Percentiles rank a stretch among this genome's conserved stretches.
Conservation (phyloP, 345 rosid genomes). For the Xanthoceras sorbifolium region DNA sequence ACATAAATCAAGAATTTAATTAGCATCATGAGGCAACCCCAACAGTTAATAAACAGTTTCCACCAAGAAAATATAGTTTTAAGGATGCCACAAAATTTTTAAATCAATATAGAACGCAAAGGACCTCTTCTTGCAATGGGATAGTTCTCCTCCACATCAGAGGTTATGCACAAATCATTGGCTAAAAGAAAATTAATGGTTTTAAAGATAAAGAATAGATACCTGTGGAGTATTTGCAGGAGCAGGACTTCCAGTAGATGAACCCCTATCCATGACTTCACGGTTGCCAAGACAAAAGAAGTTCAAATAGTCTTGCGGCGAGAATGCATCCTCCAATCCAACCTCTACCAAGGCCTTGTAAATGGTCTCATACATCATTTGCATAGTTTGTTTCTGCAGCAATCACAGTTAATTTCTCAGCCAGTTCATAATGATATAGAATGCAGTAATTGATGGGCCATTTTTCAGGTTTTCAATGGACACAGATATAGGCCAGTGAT, state of each 20-base stretch:
- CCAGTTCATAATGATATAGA: conserved; percentile 5
- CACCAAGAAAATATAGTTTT: neutral
- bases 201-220: conserved; percentile 24
- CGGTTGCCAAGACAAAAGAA: conserved; percentile 97
- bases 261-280: conserved; percentile 39
- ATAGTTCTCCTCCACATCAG: neutral
- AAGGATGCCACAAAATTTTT: neutral
- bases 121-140: neutral
- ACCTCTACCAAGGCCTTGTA: conserved; percentile 82
- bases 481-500: neutral
- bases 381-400: conserved; percentile 92
- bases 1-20: neutral
- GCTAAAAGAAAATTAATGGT: neutral
- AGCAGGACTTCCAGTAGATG: conserved; percentile 38
- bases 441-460: neutral
- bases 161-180: conserved; percentile 1
- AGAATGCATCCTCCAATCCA: conserved; percentile 65
- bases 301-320: conserved; percentile 85
- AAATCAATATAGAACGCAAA: neutral
- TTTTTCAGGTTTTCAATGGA: conserved; percentile 7
- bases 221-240: conserved; percentile 70
- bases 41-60: neutral
- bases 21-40: neutral
- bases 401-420: neutral
- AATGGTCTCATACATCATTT: conserved; percentile 96